Conservation (phyloP, 129 eudicot species). For the Helianthus tuberosus region DNA sequence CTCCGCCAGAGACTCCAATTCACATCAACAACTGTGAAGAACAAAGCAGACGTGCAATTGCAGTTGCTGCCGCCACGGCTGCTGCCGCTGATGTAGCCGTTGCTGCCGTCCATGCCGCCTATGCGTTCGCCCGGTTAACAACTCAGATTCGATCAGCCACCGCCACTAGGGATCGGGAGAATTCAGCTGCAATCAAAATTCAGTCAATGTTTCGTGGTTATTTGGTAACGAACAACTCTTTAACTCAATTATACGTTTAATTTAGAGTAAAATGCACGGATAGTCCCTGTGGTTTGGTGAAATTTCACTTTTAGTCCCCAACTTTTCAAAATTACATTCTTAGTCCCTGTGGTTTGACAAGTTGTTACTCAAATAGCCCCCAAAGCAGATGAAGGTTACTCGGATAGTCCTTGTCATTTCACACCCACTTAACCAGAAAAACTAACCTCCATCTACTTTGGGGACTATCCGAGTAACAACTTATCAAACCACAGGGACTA, state of each 20-base stretch:
- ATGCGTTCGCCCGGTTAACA: slow-evolving; percentile 57
- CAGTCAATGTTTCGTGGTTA: slow-evolving; percentile 72
- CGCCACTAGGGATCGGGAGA: slow-evolving; percentile 31
- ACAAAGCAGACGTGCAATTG: slow-evolving; percentile 72
- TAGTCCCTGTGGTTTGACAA: too few relatives aligned
- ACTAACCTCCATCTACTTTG: too few relatives aligned
- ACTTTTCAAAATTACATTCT: too few relatives aligned
- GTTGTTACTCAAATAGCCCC: too few relatives aligned
- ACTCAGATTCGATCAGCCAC: slow-evolving; percentile 36
- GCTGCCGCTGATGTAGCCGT: slow-evolving; percentile 79
- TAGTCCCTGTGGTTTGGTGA: too few relatives aligned
- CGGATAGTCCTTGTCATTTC: too few relatives aligned
- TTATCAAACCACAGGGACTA: too few relatives aligned
- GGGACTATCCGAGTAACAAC: too few relatives aligned
- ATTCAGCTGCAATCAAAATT: slow-evolving; percentile 64
- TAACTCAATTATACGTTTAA: neutral
- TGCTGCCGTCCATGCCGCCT: slow-evolving; percentile 81
- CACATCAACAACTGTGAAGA: slow-evolving; percentile 44
- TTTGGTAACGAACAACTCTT: slow-evolving; percentile 48
- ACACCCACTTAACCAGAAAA: too few relatives aligned
- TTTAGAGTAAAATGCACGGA: too few relatives aligned
- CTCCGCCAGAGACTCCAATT: slow-evolving; percentile 57
- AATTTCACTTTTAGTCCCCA: too few relatives aligned
- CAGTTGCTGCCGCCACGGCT: slow-evolving; percentile 83
- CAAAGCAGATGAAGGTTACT: too few relatives aligned